A percentile compares a stretch with the other conserved stretches of the same genome.
Evolutionary conservation across 345 rosid species (phyloP).

Genomic region (Euphorbia peplus): DNA sequence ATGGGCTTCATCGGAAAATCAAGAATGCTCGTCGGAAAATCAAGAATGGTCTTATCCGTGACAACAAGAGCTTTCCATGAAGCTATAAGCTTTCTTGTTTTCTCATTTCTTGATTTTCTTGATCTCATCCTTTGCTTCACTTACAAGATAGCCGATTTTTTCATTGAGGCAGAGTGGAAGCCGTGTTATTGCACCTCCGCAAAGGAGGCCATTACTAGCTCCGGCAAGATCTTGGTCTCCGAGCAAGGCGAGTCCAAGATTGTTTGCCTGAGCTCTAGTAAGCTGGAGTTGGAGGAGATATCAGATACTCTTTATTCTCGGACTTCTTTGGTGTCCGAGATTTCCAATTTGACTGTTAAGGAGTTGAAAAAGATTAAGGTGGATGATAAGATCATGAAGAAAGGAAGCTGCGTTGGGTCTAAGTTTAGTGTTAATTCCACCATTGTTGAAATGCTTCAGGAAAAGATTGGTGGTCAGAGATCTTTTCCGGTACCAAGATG

Average conservation of each 20-base stretch:
- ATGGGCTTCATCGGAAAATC: conserved; percentile 21
- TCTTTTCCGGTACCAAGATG: conserved; percentile 58
- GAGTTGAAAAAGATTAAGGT: conserved; percentile 27
- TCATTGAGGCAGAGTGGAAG: conserved; percentile 83
- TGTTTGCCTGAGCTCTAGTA: conserved; percentile 63
- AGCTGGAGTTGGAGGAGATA: conserved; percentile 75
- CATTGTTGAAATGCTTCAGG: conserved; percentile 62
- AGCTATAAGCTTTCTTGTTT: conserved; percentile 67
- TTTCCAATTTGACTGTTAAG: conserved; percentile 30
- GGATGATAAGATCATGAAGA: conserved; percentile 31
- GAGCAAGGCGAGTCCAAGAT: conserved; percentile 76
- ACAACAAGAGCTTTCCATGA: conserved; percentile 23
- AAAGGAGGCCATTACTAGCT: conserved; percentile 58
- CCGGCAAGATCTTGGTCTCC: conserved; percentile 65
- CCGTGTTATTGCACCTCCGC: conserved; percentile 75
- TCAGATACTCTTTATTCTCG: conserved; percentile 87
- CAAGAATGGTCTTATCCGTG: conserved; percentile 16
- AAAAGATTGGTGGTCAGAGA: conserved; percentile 43
- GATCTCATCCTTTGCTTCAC: conserved; percentile 58
- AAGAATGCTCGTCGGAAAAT: conserved; percentile 22
- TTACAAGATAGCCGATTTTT: conserved; percentile 73
- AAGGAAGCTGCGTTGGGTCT: conserved; percentile 31
- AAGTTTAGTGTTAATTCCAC: conserved; percentile 53
- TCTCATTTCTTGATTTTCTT: conserved; percentile 70
- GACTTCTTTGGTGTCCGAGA: conserved; percentile 47